Evolutionary conservation across 1,139 yeast genomes (phyloP).

Genomic region (Taphrina confusa): DNA sequence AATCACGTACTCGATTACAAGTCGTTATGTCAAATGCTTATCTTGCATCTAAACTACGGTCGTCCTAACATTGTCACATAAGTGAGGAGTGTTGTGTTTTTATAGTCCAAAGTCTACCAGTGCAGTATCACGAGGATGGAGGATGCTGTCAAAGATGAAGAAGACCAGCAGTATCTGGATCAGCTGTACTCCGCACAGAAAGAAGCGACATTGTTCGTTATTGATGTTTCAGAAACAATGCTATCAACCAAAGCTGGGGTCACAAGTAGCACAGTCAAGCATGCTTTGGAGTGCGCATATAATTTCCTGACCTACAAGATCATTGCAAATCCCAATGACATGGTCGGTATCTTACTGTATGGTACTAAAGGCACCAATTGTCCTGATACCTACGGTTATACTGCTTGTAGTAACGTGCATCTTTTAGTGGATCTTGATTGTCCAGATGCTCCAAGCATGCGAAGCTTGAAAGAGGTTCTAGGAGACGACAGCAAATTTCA

Average conservation of each 20-base stretch:
- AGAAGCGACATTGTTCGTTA: constrained; percentile 47
- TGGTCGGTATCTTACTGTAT: constrained; percentile 46
- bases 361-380: constrained; percentile 42
- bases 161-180: constrained; percentile 7
- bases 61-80: no score
- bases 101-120: no score
- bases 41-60: no score
- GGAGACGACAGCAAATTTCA: constrained; percentile 40
- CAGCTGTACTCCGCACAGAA: constrained; percentile 41
- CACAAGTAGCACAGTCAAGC: constrained; percentile 33
- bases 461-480: constrained; percentile 42
- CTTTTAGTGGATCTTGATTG: constrained; percentile 44
- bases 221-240: constrained; percentile 48
- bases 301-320: constrained; percentile 45
- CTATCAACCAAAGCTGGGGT: constrained; percentile 33
- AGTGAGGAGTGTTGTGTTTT: no score
- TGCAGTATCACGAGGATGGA: no score
- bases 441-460: constrained; percentile 45
- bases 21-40: no score
- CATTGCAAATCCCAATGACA: constrained; percentile 44
- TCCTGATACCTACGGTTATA: constrained; percentile 13
- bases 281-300: constrained; percentile 45
- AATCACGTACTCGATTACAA: no score
- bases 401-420: constrained; percentile 36
- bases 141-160: constrained; percentile 6